These are phyloP conservation scores for Malania oleifera DNA, from an alignment of 164 flowering plant genomes.

Conservation along the genomic window DNA sequence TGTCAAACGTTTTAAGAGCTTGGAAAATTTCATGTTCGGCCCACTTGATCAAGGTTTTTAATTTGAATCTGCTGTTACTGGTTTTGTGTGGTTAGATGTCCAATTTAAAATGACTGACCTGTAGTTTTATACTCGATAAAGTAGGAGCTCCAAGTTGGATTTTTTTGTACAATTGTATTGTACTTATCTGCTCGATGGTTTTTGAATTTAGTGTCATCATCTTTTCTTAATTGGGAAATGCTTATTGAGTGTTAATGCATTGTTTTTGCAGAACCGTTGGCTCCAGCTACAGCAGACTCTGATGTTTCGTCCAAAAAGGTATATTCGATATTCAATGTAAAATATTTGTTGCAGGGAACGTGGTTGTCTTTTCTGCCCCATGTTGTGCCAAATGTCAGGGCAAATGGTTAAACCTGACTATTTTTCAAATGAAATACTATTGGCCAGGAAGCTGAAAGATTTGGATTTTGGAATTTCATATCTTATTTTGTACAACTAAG, in stretches of 20 bases:
- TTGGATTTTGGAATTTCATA: too few relatives aligned
- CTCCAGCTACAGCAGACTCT: conserved; percentile 28
- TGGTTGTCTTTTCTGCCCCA: not conserved
- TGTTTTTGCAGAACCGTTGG: conserved; percentile 36
- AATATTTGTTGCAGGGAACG: not conserved
- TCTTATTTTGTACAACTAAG: not conserved
- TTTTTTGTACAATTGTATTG: too few relatives aligned
- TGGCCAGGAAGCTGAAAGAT: too few relatives aligned
- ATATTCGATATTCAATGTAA: not conserved
- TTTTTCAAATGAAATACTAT: not conserved
- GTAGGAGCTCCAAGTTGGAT: too few relatives aligned
- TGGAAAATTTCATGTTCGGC: too few relatives aligned
- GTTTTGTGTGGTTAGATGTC: too few relatives aligned
- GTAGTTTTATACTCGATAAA: too few relatives aligned
- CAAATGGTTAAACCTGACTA: not conserved
- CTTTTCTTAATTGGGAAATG: not conserved
- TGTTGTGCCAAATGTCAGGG: not conserved
- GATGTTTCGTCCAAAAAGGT: conserved; percentile 67
- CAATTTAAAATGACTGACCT: too few relatives aligned
- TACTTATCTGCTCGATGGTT: not conserved
- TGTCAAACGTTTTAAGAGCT: too few relatives aligned
- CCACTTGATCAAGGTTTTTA: too few relatives aligned
- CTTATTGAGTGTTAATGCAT: not conserved
- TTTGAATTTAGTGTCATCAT: not conserved
- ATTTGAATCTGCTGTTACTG: too few relatives aligned